Evolutionary conservation across 805 yeast genomes (phyloP), one percentile per base, ranked within the genome.

Genomic region (Hanseniaspora lachancei): DNA sequence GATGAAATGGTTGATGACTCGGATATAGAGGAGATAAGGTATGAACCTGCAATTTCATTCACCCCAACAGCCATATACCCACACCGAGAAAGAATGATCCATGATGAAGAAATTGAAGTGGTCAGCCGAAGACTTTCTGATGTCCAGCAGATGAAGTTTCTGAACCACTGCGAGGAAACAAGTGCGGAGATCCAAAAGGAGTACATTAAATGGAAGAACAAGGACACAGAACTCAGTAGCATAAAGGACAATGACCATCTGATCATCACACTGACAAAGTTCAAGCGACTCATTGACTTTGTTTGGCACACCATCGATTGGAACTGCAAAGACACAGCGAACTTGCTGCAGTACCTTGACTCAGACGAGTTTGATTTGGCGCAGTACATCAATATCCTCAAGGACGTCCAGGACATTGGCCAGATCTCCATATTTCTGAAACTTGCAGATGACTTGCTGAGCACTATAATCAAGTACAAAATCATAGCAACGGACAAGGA

Each of bases 361-460:
- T 21, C 55, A 20, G 49, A 27, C 5, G 60, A 58, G 3, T 50
- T 49, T 29, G 52, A 57, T 21, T 21, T 38, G 27, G 32, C 23
- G 13, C 51, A 50, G 21, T 38, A 48, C 35, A 18, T 57, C 15
- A 41, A 29, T 47, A 48, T 27, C 10, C 32, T 13, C 41, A 42
- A 29, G 15, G 47, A 60, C 20, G 61, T 67, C 1, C 69, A 71
- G 16, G 57, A 68, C 36, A 78, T 77, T 62, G 86, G 86, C 0
- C 89, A 83, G 64, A 71, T 76, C 0, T 79, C 80, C 53, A 84
- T 82, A 60, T 66, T 84, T 18, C 69, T 86, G 24, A 74, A 75
- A 42, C 73, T 85, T 2, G 77, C 86, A 49, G 87, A 84, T 50
- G 89, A 84, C 59, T 62, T 83, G 32, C 74, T 80, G 49, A 89